A percentile compares a stretch with the other conserved stretches of the same genome.
Evolutionary conservation across 2,329 filamentous ascomycete genomes (phyloP).

Genomic region (Apiospora kogelbergensis): DNA sequence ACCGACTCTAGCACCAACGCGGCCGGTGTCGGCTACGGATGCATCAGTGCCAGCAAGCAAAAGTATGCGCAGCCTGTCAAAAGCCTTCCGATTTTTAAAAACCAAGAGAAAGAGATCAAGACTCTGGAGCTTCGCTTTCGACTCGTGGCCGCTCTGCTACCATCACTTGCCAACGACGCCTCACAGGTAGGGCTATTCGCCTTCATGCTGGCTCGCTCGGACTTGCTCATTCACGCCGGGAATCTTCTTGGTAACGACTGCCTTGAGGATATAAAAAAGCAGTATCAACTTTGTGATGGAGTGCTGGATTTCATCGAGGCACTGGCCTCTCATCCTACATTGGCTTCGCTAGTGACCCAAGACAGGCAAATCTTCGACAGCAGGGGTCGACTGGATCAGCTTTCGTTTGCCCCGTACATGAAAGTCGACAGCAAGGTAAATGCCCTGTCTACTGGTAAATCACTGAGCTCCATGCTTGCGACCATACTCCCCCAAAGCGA

Average conservation of each 20-base stretch:
- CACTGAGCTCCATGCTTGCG: conserved; percentile 25
- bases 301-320: conserved; percentile 39
- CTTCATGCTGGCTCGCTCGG: conserved; percentile 20
- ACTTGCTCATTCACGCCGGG: conserved; percentile 19
- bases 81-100: too few relatives aligned
- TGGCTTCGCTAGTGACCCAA: conserved; percentile 30
- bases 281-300: conserved; percentile 33
- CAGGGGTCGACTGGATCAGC: conserved; percentile 33
- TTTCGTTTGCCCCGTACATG: conserved; percentile 26
- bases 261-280: conserved; percentile 27
- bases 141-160: conserved; percentile 19
- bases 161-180: background rate
- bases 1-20: background rate
- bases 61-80: too few relatives aligned
- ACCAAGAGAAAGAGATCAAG: background rate
- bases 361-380: conserved; percentile 34
- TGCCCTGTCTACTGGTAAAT: conserved; percentile 24
- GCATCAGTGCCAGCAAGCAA: background rate
- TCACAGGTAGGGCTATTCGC: background rate
- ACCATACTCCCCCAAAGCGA: conserved; percentile 32
- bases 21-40: background rate
- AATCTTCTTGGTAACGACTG: conserved; percentile 19
- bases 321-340: conserved; percentile 32
- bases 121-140: conserved; percentile 18
- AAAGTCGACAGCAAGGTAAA: conserved; percentile 8